A percentile compares a stretch with the other conserved stretches of the same genome.
These are phyloP conservation scores for Colletotrichum limetticola DNA, from an alignment of 2,329 filamentous ascomycete genomes.

Conservation along the genomic window DNA sequence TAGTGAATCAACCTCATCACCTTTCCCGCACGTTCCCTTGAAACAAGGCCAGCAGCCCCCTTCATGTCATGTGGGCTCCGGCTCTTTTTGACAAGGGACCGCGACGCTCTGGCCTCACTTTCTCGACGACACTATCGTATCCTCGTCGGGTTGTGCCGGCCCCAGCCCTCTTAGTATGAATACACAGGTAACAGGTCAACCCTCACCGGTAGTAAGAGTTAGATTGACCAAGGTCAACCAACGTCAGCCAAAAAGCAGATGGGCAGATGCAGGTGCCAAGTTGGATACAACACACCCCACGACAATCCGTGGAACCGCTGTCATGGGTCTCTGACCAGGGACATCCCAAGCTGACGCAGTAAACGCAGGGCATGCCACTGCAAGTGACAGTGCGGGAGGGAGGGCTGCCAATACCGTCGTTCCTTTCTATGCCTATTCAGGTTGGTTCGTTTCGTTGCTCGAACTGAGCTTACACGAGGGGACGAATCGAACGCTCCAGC, in stretches of 20 bases:
- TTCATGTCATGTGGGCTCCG: not conserved
- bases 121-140: not conserved
- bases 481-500: not conserved
- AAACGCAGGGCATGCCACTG: slow-evolving; percentile 9
- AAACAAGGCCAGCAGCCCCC: slow-evolving; percentile 22
- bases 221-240: not conserved
- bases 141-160: not conserved
- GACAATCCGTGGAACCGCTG: slow-evolving; percentile 21
- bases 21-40: slow-evolving; percentile 22
- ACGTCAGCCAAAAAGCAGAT: not conserved
- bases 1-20: not conserved
- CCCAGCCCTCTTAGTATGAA: not conserved
- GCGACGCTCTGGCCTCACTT: not conserved
- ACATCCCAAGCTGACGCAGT: slow-evolving; percentile 21
- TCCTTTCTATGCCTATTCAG: not conserved
- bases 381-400: slow-evolving; percentile 12
- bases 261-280: not conserved
- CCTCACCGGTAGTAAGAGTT: not conserved
- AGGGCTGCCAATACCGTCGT: not conserved
- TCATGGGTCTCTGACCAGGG: slow-evolving; percentile 21
- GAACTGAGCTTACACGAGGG: not conserved
- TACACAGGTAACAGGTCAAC: not conserved
- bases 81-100: not conserved
- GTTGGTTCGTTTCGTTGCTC: slow-evolving; percentile 9
- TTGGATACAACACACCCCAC: not conserved